These are phyloP conservation scores for Diaporthe citriasiana DNA, from an alignment of 2,329 filamentous ascomycete species.

Conservation along the genomic window DNA sequence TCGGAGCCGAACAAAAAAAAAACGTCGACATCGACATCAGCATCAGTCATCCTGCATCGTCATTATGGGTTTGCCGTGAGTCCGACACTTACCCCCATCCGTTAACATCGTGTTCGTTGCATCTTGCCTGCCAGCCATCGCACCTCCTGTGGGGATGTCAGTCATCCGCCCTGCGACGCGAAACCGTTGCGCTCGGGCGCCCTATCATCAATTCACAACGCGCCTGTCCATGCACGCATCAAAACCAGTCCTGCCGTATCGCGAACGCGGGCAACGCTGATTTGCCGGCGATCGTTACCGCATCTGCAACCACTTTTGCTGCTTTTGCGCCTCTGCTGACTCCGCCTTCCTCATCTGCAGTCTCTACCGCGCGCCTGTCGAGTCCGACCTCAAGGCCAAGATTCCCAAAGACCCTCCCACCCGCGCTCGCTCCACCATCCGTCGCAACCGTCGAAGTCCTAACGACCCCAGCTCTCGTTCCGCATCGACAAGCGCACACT, in stretches of 20 bases:
- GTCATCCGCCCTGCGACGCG: conserved; percentile 1
- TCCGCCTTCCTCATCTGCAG: conserved; percentile 42
- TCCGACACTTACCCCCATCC: neutral
- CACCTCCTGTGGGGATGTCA: neutral
- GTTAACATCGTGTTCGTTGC: neutral
- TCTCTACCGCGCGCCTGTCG: conserved; percentile 51
- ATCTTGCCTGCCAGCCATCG: neutral
- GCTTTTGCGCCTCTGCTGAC: conserved; percentile 18
- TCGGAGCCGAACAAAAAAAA: conserved; percentile 12
- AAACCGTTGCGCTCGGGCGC: conserved; percentile 5
- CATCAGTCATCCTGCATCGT: conserved; percentile 17
- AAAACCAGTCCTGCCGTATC: neutral
- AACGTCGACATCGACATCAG: conserved; percentile 3
- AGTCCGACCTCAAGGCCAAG: conserved; percentile 50
- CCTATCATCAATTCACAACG: neutral
- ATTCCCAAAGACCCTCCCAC: conserved; percentile 46
- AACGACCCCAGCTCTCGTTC: conserved; percentile 22
- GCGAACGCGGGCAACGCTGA: conserved; percentile 25
- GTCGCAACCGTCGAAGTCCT: conserved; percentile 42
- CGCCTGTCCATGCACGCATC: conserved; percentile 3
- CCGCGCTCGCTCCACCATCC: conserved; percentile 49
- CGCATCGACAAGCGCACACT: conserved; percentile 28
- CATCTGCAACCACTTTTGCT: neutral
- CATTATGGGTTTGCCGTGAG: conserved; percentile 43
- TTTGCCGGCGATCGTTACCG: neutral